Percentiles rank a stretch among this genome's conserved stretches.
Conservation (phyloP, 1,284 basidiomycete species). For the Papiliotrema laurentii region DNA sequence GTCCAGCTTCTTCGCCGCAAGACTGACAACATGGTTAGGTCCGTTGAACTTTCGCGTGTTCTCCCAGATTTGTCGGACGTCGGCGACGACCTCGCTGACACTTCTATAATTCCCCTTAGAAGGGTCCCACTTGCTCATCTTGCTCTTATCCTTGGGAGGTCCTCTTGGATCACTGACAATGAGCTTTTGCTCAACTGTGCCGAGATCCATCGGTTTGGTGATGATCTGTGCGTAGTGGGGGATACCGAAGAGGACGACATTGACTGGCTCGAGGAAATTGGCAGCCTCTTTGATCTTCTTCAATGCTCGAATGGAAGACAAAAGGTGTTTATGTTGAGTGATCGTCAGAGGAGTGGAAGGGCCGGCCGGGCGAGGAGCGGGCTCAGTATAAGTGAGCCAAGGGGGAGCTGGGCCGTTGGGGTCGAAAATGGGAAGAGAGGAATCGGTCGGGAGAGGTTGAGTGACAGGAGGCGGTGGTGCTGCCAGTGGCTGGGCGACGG, state of each 20-base stretch:
- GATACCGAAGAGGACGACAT: slow-evolving; percentile 80
- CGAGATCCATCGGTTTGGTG: slow-evolving; percentile 89
- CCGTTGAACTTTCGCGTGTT: slow-evolving; percentile 94
- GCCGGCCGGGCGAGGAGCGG: slow-evolving; percentile 33
- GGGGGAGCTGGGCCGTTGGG: slow-evolving; percentile 12
- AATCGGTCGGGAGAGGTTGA: not conserved
- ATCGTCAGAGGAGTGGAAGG: slow-evolving; percentile 41
- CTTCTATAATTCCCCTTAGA: slow-evolving; percentile 66
- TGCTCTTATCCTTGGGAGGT: slow-evolving; percentile 51
- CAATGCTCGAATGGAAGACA: slow-evolving; percentile 71
- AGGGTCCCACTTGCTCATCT: slow-evolving; percentile 53
- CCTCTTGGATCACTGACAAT: slow-evolving; percentile 62
- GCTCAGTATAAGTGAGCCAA: slow-evolving; percentile 31
- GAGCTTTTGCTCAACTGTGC: slow-evolving; percentile 89
- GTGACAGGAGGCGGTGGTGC: slow-evolving; percentile 6
- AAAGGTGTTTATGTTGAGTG: slow-evolving; percentile 75
- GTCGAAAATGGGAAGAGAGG: slow-evolving; percentile 5
- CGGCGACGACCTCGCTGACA: slow-evolving; percentile 72
- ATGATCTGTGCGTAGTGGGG: slow-evolving; percentile 88
- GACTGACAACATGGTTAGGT: slow-evolving; percentile 71
- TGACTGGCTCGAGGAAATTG: slow-evolving; percentile 84
- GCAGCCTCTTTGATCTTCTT: slow-evolving; percentile 81
- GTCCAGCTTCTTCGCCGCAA: slow-evolving; percentile 75
- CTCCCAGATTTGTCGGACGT: slow-evolving; percentile 79
- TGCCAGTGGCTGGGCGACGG: not conserved